Base-by-base conservation (phyloP, 805 yeast species). In the Ogataea siamensis region DNA sequence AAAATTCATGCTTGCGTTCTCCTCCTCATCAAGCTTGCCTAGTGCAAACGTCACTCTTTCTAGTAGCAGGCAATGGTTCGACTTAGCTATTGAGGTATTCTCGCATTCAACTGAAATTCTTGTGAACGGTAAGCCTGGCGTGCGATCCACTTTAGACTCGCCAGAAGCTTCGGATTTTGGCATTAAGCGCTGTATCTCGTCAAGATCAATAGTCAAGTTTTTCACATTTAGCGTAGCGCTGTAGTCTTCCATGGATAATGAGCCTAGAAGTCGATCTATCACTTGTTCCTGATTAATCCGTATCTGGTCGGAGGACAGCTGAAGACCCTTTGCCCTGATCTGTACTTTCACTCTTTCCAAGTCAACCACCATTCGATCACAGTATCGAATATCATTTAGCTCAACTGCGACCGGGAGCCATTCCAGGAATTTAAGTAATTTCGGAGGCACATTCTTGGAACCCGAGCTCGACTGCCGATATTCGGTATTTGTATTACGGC, bases 11-110 rank as follows among this genome's bases (percentile, higher is more conserved):
- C 29, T 33, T 15, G 32, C 17, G 0, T 23, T 30, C 15, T 28
- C 30, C 12, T 46, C 40, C 16, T 25, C 20, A 10, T 23, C 32
- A 18, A 46, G 28, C 13, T 29, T 40, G 5, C 37, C 49, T 5
- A 43, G 19, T 2, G 45, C 31, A 14, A 46, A 22, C 18, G 40
- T 45, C 15, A 39, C 13, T 3, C 47, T 44, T n/a, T 42, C 47
- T 9, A 46, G 12, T 3, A 16, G 4, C 13, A 39, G 4, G 13
- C 11, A 12, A 3, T 30, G 5, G 7, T 37, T 29, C 5, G 32
- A 32, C n/a, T 22, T 9, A 3, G 34, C 9, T 3, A 49, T 11
- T 3, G 29, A 32, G 11, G 44, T 19, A 11, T 33, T 19, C 26
- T 46, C 50, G 5, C 41, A 17, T 5, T 26, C 40, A 2, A 49